Conservation (phyloP, 768 basidiomycete genomes). For the Xerocomus brunneocitrinus region DNA sequence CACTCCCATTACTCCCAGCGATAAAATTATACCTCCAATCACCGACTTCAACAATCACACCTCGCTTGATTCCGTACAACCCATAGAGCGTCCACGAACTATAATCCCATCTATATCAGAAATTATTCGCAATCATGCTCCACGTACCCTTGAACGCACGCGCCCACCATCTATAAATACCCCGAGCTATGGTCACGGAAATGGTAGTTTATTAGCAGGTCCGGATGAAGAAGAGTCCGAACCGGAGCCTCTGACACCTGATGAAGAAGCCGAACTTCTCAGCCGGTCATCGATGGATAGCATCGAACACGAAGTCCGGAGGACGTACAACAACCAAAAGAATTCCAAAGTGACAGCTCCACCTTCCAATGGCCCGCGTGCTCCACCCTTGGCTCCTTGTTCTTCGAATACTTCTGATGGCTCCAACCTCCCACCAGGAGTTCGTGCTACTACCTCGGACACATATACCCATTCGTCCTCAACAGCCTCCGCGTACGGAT, state of each 20-base stretch:
- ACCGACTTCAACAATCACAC: conserved; percentile 11
- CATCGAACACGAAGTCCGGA: conserved; percentile 76
- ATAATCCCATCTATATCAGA: conserved; percentile 81
- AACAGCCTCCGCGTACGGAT: conserved; percentile 16
- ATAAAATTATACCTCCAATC: conserved; percentile 13
- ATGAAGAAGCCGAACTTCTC: conserved; percentile 60
- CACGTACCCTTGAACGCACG: conserved; percentile 48
- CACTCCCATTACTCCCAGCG: conserved; percentile 9
- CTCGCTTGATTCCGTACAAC: conserved; percentile 14
- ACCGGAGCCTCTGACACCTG: conserved; percentile 45
- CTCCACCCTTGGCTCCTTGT: conserved; percentile 17
- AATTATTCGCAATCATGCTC: conserved; percentile 77
- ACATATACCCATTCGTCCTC: conserved; percentile 52
- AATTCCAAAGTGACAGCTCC: conserved; percentile 29
- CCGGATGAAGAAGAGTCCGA: conserved; percentile 50
- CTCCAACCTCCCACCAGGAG: conserved; percentile 38
- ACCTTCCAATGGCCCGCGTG: conserved; percentile 42
- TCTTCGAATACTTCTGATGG: conserved; percentile 56
- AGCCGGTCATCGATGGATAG: conserved; percentile 87
- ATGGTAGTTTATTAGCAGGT: conserved; percentile 40
- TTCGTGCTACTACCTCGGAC: conserved; percentile 39
- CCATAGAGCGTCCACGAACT: conserved; percentile 36
- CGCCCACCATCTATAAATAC: conserved; percentile 43
- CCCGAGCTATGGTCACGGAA: conserved; percentile 45
- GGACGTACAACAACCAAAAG: conserved; percentile 59